These are phyloP conservation scores for Globisporangium orthogonon DNA, from an alignment of 352 stramenopile species.

Conservation along the genomic window DNA sequence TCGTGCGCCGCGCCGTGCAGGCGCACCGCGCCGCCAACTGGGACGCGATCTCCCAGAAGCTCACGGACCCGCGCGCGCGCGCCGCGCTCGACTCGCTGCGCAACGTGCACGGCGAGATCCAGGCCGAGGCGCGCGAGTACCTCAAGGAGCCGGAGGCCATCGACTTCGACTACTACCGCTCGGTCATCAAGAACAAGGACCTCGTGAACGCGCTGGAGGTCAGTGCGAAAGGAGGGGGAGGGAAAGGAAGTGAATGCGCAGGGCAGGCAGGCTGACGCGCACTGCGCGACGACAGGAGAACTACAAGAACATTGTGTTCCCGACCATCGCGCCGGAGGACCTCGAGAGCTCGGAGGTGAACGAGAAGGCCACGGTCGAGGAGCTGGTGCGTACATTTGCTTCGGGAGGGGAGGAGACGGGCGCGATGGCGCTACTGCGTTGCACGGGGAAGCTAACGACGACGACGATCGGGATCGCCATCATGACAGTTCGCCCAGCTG, in stretches of 20 bases:
- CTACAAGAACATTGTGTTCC: conserved; percentile 84
- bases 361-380: conserved; percentile 71
- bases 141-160: conserved; percentile 77
- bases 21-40: conserved; percentile 63
- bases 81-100: conserved; percentile 72
- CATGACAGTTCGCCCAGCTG: conserved; percentile 51
- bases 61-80: conserved; percentile 69
- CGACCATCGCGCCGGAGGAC: conserved; percentile 67
- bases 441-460: not conserved
- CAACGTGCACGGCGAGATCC: conserved; percentile 74
- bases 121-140: conserved; percentile 60
- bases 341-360: conserved; percentile 66
- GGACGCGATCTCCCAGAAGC: conserved; percentile 63
- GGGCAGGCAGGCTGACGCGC: too few relatives aligned
- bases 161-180: conserved; percentile 85
- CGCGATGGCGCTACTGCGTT: conserved; percentile 2
- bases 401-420: not conserved
- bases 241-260: too few relatives aligned
- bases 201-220: conserved; percentile 78
- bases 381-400: conserved; percentile 34
- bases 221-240: too few relatives aligned
- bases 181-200: conserved; percentile 86
- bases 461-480: not conserved
- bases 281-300: conserved; percentile 28
- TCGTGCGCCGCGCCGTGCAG: conserved; percentile 49